These are phyloP conservation scores for Daldinia caldariorum DNA, from an alignment of 495 filamentous ascomycete species.

Conservation along the genomic window DNA sequence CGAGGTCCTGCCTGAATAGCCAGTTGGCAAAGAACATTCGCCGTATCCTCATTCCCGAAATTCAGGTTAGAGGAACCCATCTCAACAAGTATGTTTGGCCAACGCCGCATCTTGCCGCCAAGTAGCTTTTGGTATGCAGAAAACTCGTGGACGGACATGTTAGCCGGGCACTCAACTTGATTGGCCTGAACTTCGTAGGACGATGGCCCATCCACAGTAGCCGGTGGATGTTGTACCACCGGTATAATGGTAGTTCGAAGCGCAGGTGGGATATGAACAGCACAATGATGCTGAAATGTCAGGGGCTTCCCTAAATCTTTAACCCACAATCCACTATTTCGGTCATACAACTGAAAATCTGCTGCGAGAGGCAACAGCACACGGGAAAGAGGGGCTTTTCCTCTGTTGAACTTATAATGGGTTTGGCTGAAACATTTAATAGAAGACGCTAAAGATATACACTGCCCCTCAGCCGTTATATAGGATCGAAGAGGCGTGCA, in stretches of 20 bases:
- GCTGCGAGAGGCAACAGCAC: constrained; percentile 37
- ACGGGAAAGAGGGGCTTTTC: constrained; percentile 33
- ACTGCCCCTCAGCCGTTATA: background rate
- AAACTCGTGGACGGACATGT: constrained; percentile 61
- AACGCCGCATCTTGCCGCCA: constrained; percentile 56
- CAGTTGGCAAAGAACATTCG: constrained; percentile 54
- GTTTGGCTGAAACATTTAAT: constrained; percentile 50
- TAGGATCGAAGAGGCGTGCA: constrained; percentile 37
- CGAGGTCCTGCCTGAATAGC: constrained; percentile 59
- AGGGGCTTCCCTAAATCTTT: constrained; percentile 38
- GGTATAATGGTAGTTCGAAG: constrained; percentile 39
- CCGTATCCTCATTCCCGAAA: constrained; percentile 60
- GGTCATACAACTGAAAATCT: constrained; percentile 44
- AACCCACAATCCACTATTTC: constrained; percentile 45
- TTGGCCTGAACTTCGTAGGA: constrained; percentile 67
- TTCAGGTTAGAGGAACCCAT: constrained; percentile 64
- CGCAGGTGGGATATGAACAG: constrained; percentile 46
- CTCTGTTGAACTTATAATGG: constrained; percentile 45
- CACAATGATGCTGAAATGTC: constrained; percentile 54
- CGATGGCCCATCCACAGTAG: constrained; percentile 54
- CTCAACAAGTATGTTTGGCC: constrained; percentile 61
- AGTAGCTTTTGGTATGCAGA: constrained; percentile 60
- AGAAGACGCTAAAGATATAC: constrained; percentile 47
- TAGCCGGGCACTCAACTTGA: constrained; percentile 59
- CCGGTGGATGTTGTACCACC: constrained; percentile 27